Conservation (phyloP, 345 rosid species). For the Microcos paniculata region DNA sequence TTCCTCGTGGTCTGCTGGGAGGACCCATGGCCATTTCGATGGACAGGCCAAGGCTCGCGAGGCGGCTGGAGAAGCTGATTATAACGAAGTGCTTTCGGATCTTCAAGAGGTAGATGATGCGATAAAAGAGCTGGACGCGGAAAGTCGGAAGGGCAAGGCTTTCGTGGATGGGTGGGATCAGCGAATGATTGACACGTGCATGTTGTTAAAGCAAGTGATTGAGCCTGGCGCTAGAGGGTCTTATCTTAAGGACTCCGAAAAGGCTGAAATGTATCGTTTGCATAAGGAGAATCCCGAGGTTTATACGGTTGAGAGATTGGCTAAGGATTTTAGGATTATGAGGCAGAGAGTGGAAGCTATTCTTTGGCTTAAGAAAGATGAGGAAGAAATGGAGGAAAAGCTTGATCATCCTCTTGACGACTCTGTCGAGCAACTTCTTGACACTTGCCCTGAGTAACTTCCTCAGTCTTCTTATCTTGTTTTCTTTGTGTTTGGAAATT, state of each 20-base stretch:
- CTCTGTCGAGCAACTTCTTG: conserved; percentile 87
- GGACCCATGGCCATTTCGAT: conserved; percentile 89
- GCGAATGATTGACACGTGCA: conserved; percentile 51
- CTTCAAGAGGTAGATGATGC: conserved; percentile 55
- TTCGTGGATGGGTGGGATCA: conserved; percentile 59
- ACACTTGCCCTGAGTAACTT: conserved; percentile 81
- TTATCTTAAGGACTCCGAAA: conserved; percentile 86
- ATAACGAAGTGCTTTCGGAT: conserved; percentile 31
- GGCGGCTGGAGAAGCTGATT: conserved; percentile 20
- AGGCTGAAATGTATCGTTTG: conserved; percentile 92
- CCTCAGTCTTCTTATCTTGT: not conserved
- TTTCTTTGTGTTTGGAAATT: not conserved
- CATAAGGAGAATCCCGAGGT: conserved; percentile 85
- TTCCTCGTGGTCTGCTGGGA: conserved; percentile 88
- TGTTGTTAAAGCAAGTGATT: conserved; percentile 67
- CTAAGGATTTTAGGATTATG: conserved; percentile 93
- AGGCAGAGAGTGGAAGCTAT: conserved; percentile 96
- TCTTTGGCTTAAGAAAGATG: conserved; percentile 88
- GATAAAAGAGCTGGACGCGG: conserved; percentile 43
- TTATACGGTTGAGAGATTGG: conserved; percentile 74
- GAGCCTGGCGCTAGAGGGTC: conserved; percentile 95
- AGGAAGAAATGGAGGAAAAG: conserved; percentile 90
- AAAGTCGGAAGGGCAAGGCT: conserved; percentile 42
- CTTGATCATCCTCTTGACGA: conserved; percentile 85
- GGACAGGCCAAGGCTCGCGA: conserved; percentile 53